Conservation (phyloP, 345 rosid species). For the Eucalyptus regnans region DNA sequence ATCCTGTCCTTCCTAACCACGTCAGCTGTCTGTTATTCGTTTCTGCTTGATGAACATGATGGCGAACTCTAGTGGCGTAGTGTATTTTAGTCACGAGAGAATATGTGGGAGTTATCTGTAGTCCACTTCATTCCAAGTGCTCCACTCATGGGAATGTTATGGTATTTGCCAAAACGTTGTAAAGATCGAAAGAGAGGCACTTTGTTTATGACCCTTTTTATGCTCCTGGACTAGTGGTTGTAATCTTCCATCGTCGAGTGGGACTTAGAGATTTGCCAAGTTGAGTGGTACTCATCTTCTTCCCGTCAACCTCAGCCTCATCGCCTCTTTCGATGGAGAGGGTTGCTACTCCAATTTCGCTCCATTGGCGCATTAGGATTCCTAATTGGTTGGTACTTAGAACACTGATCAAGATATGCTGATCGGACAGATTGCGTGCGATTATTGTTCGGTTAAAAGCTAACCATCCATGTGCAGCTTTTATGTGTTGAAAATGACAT, state of each 20-base stretch:
- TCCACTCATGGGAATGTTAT: not conserved
- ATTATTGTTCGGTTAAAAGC: not conserved
- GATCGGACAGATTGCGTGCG: not conserved
- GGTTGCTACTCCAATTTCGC: not conserved
- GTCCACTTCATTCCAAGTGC: not conserved
- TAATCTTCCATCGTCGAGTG: not conserved
- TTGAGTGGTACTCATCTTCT: not conserved
- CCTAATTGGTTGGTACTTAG: not conserved
- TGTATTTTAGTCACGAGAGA: not conserved
- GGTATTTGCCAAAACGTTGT: not conserved
- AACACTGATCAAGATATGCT: not conserved
- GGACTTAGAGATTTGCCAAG: not conserved
- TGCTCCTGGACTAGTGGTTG: not conserved
- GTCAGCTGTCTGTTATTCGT: not conserved
- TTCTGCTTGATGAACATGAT: not conserved
- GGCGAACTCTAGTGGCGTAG: not conserved
- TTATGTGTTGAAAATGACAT: not conserved
- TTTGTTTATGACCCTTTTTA: not conserved
- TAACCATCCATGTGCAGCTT: not conserved
- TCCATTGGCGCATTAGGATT: not conserved
- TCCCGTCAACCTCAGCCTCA: not conserved
- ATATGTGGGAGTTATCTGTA: not conserved
- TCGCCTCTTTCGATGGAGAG: not conserved
- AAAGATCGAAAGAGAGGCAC: not conserved
- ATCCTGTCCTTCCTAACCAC: not conserved